These are phyloP conservation scores for Pseudogymnoascus pannorum DNA, from an alignment of 2,329 filamentous ascomycete genomes.

Conservation along the genomic window DNA sequence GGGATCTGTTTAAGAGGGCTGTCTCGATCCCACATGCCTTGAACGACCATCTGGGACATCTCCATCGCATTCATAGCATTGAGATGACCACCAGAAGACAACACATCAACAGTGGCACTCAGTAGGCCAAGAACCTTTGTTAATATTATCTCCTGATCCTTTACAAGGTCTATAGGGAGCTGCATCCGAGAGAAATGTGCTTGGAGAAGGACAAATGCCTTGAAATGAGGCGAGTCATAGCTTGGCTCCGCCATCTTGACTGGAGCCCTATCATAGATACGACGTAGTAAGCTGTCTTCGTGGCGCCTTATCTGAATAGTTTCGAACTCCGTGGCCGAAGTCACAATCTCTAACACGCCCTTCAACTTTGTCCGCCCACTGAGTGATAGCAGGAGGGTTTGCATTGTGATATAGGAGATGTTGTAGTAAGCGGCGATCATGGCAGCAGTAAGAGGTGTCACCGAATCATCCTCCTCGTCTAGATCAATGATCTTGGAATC, in stretches of 20 bases:
- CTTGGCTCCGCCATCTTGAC: constrained; percentile 87
- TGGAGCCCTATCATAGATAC: constrained; percentile 88
- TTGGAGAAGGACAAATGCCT: constrained; percentile 93
- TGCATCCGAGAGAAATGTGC: constrained; percentile 98
- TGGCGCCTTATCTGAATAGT: constrained; percentile 89
- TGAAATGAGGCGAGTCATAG: constrained; percentile 95
- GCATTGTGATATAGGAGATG: constrained; percentile 98
- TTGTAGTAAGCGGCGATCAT: constrained; percentile 99
- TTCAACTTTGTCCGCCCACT: constrained; percentile 88
- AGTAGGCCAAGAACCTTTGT: constrained; percentile 79
- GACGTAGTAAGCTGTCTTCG: constrained; percentile 78
- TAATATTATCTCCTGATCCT: constrained; percentile 86
- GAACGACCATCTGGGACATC: constrained; percentile 97
- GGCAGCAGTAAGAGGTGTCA: constrained; percentile 85
- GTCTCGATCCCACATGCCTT: constrained; percentile 98
- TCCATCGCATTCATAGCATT: constrained; percentile 99
- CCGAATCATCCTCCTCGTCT: constrained; percentile 85
- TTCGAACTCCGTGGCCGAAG: constrained; percentile 94
- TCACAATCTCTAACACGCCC: constrained; percentile 92
- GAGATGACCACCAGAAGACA: constrained; percentile 90
- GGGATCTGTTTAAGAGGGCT: constrained; percentile 96
- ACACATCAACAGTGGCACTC: constrained; percentile 86
- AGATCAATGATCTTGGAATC: constrained; percentile 95
- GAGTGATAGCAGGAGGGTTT: constrained; percentile 90
- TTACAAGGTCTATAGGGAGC: constrained; percentile 87